A percentile compares a stretch with the other conserved stretches of the same genome.
Evolutionary conservation across 805 yeast genomes (phyloP).

Genomic region (Metschnikowia cerradonensis): DNA sequence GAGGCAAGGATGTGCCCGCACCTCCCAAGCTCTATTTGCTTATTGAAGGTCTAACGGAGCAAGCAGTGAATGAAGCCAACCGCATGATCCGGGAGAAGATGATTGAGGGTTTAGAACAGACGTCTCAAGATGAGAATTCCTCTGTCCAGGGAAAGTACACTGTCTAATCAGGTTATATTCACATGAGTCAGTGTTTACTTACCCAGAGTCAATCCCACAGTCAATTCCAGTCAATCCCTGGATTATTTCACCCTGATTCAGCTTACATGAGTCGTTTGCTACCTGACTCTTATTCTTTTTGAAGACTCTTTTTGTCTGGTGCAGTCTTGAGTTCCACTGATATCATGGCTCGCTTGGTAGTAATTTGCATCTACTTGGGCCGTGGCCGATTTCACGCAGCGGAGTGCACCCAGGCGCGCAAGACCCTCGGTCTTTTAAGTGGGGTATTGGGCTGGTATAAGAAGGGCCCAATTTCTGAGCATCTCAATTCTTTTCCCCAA

Average conservation of each 20-base stretch:
- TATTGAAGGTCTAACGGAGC: constrained; percentile 69
- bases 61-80: constrained; percentile 57
- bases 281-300: too few relatives aligned
- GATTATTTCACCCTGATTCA: too few relatives aligned
- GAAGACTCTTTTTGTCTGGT: too few relatives aligned
- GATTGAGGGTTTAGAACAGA: constrained; percentile 52
- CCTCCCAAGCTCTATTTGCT: constrained; percentile 74
- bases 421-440: not conserved
- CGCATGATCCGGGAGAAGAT: constrained; percentile 51
- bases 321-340: too few relatives aligned
- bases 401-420: not conserved
- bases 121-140: constrained; percentile 41
- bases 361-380: not conserved
- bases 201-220: too few relatives aligned
- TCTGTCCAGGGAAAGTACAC: constrained; percentile 48
- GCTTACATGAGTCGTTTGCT: too few relatives aligned
- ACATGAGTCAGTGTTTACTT: too few relatives aligned
- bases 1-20: constrained; percentile 42
- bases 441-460: constrained; percentile 2
- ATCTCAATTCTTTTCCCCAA: not conserved
- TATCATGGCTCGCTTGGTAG: too few relatives aligned
- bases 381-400: not conserved
- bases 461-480: not conserved
- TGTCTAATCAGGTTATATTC: constrained; percentile 17
- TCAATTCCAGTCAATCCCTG: too few relatives aligned